Evolutionary conservation across 2,329 filamentous ascomycete species (phyloP).

Genomic region (Didymella pomorum): DNA sequence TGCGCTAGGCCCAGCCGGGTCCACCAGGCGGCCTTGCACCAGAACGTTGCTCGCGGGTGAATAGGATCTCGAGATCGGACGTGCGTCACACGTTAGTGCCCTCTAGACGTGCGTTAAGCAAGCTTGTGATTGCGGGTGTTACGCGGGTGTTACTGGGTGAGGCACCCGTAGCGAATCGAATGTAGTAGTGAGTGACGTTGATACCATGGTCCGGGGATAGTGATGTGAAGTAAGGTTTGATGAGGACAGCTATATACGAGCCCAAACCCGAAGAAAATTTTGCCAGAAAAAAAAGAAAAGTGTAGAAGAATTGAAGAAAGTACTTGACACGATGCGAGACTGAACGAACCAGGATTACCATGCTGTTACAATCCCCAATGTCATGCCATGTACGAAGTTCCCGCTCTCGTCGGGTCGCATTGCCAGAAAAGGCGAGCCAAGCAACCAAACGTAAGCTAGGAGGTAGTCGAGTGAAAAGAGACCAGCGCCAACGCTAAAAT

Average conservation of each 20-base stretch:
- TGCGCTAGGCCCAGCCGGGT: constrained; percentile 13
- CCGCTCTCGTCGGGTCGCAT: constrained; percentile 3
- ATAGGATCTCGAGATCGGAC: constrained; percentile 6
- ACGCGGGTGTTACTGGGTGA: background rate
- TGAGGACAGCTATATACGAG: constrained; percentile 6
- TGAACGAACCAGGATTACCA: constrained; percentile 1
- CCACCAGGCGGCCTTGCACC: constrained; percentile 13
- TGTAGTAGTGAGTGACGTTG: background rate
- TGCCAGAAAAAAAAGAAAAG: background rate
- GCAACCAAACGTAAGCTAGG: constrained; percentile 10
- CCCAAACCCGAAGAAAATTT: background rate
- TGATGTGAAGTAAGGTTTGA: constrained; percentile 7
- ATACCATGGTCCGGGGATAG: background rate
- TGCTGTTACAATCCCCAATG: background rate
- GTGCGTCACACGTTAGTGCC: constrained; percentile 8
- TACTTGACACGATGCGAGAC: background rate
- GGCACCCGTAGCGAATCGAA: background rate
- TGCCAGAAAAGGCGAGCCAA: constrained; percentile 12
- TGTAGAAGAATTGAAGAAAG: background rate
- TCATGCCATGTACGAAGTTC: constrained; percentile 10
- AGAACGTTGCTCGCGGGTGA: constrained; percentile 18
- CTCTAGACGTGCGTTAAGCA: background rate
- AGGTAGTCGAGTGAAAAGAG: constrained; percentile 3
- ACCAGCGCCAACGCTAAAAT: constrained; percentile 23
- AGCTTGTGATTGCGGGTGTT: background rate